Base-by-base conservation (phyloP, 2,329 filamentous ascomycete genomes). In the Pseudocercospora vitis region DNA sequence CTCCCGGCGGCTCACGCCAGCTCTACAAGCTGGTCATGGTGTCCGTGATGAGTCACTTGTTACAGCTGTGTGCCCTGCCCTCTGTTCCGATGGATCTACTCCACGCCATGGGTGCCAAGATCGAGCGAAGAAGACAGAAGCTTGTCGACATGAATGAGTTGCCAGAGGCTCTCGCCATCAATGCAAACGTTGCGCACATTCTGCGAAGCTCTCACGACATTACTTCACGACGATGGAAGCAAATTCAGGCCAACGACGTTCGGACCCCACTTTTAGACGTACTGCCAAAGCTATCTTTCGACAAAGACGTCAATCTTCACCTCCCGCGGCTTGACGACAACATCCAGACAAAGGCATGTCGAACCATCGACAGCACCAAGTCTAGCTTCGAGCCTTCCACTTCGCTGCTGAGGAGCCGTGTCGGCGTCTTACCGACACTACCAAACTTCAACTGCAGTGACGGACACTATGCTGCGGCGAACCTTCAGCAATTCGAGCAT, bases 11-110 rank as follows among this genome's bases (percentile, higher is more conserved):
- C 63, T 70, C 2, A 63, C n/a, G 39, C 11, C 14, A 19, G 2
- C 24, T 60, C 14, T 66, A 65, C 61, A 67, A 67, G 40, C 26
- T 55, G 3, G 16, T 61, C 44, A 62, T 65, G 48, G 72, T 12
- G 60, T 84, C 4, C 75, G 73, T 44, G 68, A 76, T 26, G 87
- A n/a, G n/a, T n/a, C n/a, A n/a, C n/a, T n/a, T n/a, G n/a, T n/a
- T n/a, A n/a, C n/a, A n/a, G n/a, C n/a, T n/a, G n/a, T n/a, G n/a
- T n/a, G n/a, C n/a, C n/a, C 29, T 9, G 39, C 9, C 9, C 8
- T 11, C n/a, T 61, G 16, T 19, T 42, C 4, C 31, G 29, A 14
- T 56, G 58, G 35, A 39, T 28, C 8, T 58, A 5, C 35, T 58
- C 2, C 62, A 64, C 32, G 24, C 52, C 26, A 61, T 68, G 53